A percentile compares a stretch with the other conserved stretches of the same genome.
These are phyloP conservation scores for Isochrysis galbana DNA, from an alignment of 78 protist genomes.

Conservation along the genomic window DNA sequence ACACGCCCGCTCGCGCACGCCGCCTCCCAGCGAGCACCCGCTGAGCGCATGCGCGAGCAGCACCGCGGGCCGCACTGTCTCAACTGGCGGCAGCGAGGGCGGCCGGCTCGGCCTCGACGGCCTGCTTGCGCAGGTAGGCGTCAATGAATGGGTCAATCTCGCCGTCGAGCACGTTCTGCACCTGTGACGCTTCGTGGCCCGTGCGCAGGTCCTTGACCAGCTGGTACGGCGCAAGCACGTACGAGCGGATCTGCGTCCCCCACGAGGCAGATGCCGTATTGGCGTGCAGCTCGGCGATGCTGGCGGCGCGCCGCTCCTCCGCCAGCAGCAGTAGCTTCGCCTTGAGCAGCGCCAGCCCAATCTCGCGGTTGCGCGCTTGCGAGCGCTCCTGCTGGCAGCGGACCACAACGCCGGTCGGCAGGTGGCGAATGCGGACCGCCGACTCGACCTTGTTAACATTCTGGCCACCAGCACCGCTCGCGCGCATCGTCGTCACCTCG, in stretches of 20 bases:
- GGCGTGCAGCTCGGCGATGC: background rate
- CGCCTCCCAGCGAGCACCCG: no score
- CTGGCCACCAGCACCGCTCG: constrained; percentile 51
- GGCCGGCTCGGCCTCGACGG: background rate
- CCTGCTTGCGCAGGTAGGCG: background rate
- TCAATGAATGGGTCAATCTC: background rate
- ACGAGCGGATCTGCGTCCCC: constrained; percentile 34
- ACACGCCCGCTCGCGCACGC: no score
- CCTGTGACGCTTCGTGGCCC: background rate
- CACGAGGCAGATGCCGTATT: background rate
- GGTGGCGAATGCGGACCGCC: constrained; percentile 26
- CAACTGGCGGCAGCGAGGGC: no score
- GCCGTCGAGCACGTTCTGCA: constrained; percentile 26
- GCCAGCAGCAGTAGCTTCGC: background rate
- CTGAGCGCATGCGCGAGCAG: no score
- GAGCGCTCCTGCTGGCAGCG: constrained; percentile 35
- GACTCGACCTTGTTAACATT: constrained; percentile 50
- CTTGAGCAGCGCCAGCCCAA: constrained; percentile 3
- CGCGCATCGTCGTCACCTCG: constrained; percentile 45
- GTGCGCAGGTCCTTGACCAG: constrained; percentile 25
- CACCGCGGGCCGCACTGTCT: no score
- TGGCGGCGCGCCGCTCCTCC: background rate
- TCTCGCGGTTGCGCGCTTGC: constrained; percentile 22
- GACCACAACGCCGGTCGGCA: constrained; percentile 24
- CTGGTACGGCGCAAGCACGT: constrained; percentile 44